phyloP scores from a whole-genome alignment of 352 stramenopile genomes.

The Aphanomyces cochlioides region DNA sequence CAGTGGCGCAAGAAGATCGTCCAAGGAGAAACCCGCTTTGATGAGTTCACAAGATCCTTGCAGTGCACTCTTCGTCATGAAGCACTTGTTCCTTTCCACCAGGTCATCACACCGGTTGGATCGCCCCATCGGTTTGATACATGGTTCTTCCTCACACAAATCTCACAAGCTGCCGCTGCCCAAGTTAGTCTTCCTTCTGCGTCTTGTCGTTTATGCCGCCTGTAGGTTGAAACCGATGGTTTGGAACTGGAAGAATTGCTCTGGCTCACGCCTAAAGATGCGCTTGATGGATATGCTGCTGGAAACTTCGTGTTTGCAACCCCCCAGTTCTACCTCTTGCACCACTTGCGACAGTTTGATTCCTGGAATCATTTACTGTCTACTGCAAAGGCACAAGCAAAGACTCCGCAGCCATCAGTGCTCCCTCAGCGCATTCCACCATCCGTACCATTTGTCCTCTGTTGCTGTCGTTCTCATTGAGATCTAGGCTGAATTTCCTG shows the following conservation, averaged over 20 bases:
- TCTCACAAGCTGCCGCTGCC: not conserved
- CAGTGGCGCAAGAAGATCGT: conserved; percentile 22
- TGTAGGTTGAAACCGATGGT: conserved; percentile 13
- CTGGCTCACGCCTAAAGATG: conserved; percentile 18
- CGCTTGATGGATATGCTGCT: conserved; percentile 3
- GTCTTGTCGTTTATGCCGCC: not conserved
- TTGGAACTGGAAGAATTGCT: conserved; percentile 23
- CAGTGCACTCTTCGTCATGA: not conserved
- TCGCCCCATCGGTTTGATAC: conserved; percentile 28
- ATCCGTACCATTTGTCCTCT: not conserved
- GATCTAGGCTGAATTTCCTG: conserved; percentile 1
- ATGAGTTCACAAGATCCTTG: not conserved
- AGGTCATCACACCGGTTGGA: conserved; percentile 22
- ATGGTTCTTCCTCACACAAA: conserved; percentile 28
- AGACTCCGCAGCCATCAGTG: not conserved
- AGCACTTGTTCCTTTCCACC: conserved; percentile 18
- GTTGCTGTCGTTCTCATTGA: too few relatives aligned
- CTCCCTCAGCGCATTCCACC: conserved; percentile 11
- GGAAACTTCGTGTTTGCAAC: conserved; percentile 19
- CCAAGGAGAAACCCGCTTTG: conserved; percentile 12
- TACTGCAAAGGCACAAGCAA: not conserved
- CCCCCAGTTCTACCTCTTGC: conserved; percentile 25
- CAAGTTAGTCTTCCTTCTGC: not conserved
- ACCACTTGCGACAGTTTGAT: conserved; percentile 13
- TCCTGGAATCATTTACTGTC: not conserved